These are phyloP conservation scores for Limnanthes douglasii DNA, from an alignment of 345 rosid genomes.

Conservation along the genomic window DNA sequence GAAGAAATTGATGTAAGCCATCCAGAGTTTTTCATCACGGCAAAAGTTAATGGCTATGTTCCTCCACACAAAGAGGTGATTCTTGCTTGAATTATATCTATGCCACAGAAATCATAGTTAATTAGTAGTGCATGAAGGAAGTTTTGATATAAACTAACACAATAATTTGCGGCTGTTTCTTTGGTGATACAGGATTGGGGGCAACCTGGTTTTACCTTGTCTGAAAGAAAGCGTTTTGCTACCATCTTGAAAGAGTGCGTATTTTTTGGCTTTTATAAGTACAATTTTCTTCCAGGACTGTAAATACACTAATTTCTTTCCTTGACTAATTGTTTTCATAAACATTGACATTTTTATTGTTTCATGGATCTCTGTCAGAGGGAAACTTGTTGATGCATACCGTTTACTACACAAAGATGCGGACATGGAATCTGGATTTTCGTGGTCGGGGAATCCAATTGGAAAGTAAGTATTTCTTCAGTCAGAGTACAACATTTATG, in stretches of 20 bases:
- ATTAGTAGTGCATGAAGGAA: no score
- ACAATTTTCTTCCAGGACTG: no score
- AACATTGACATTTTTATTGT: neutral
- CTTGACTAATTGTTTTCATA: no score
- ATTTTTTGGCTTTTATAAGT: conserved; percentile 2
- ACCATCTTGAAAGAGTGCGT: conserved; percentile 58
- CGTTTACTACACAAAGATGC: conserved; percentile 68
- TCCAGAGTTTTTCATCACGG: conserved; percentile 83
- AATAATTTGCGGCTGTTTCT: neutral
- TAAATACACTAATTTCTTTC: no score
- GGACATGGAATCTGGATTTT: conserved; percentile 88
- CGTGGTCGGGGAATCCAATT: conserved; percentile 87
- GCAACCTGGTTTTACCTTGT: conserved; percentile 89
- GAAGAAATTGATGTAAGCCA: conserved; percentile 91
- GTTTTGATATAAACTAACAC: neutral
- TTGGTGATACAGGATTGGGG: conserved; percentile 57
- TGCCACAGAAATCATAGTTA: neutral
- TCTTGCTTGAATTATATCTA: neutral
- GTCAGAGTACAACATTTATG: no score
- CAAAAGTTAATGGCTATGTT: conserved; percentile 77
- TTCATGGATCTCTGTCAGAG: conserved; percentile 32
- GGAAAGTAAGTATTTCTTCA: conserved; percentile 73
- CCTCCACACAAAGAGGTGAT: conserved; percentile 85
- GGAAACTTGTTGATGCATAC: conserved; percentile 77
- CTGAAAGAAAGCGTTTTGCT: conserved; percentile 89